These are phyloP conservation scores for Talaromyces rugulosus DNA, from an alignment of 2,329 filamentous ascomycete genomes.

Conservation along the genomic window DNA sequence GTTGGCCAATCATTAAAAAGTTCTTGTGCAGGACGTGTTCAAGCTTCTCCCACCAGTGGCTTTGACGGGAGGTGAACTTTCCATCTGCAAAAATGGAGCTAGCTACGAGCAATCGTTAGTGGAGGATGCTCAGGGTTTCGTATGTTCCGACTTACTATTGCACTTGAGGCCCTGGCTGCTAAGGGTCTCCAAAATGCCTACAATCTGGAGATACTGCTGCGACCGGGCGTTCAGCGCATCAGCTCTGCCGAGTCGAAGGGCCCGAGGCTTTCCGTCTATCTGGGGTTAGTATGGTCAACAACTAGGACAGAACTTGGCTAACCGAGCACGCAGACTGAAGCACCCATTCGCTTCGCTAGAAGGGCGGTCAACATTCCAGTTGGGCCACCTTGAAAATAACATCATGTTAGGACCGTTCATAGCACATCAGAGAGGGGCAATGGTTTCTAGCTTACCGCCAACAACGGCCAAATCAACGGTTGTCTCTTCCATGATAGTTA, in stretches of 20 bases:
- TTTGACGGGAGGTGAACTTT: conserved; percentile 7
- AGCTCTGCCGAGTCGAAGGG: conserved; percentile 2
- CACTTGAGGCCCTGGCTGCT: conserved; percentile 9
- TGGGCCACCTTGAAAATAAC: not conserved
- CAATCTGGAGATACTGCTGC: conserved; percentile 7
- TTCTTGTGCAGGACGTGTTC: conserved; percentile 5
- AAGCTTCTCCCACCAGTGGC: conserved; percentile 7
- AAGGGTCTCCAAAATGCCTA: conserved; percentile 2
- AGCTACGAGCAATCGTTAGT: not conserved
- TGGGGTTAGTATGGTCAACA: not conserved
- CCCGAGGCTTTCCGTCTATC: conserved; percentile 1
- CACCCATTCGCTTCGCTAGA: not conserved
- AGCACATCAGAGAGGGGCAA: not conserved
- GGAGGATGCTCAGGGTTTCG: not conserved
- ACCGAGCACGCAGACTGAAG: not conserved
- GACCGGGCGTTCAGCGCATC: conserved; percentile 8
- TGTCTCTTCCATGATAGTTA: not conserved
- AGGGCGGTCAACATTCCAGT: not conserved
- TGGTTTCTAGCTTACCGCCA: not conserved
- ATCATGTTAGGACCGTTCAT: not conserved
- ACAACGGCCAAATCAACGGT: not conserved
- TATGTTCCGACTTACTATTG: conserved; percentile 2
- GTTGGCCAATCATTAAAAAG: conserved; percentile 11
- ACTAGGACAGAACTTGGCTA: not conserved
- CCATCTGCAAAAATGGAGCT: conserved; percentile 7